These are phyloP conservation scores for Solanum hybrid DNA, from an alignment of 305 asterid genomes.

Conservation along the genomic window DNA sequence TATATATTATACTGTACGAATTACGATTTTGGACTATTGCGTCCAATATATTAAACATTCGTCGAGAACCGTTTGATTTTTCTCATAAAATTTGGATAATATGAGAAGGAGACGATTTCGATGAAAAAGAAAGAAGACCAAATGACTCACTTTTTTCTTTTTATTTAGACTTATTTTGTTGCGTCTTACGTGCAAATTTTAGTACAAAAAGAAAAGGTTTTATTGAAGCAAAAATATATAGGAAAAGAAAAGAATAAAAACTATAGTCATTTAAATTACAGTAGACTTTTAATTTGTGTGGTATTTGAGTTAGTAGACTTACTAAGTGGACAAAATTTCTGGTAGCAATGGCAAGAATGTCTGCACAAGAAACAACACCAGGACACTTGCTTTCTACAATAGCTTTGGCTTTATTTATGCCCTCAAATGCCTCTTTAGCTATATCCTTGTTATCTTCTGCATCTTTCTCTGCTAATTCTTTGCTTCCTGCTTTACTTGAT, in stretches of 20 bases:
- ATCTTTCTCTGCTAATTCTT: constrained; percentile 60
- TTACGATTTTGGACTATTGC: background rate
- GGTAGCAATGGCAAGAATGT: constrained; percentile 86
- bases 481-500: constrained; percentile 51
- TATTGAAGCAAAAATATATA: background rate
- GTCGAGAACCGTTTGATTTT: background rate
- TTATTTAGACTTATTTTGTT: background rate
- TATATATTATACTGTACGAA: background rate
- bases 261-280: background rate
- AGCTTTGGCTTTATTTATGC: constrained; percentile 52
- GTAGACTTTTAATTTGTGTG: background rate
- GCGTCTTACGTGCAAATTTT: background rate
- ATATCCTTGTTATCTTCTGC: constrained; percentile 82
- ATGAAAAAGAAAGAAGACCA: background rate
- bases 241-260: background rate
- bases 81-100: background rate
- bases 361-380: constrained; percentile 88
- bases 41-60: background rate
- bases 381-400: constrained; percentile 87
- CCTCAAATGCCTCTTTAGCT: constrained; percentile 63
- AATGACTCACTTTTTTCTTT: background rate
- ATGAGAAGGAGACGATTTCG: background rate
- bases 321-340: constrained; percentile 90
- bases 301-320: constrained; percentile 11
- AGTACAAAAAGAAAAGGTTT: background rate